These are phyloP conservation scores for Tubosaeta sp. DNA, from an alignment of 768 basidiomycete species.

Conservation along the genomic window DNA sequence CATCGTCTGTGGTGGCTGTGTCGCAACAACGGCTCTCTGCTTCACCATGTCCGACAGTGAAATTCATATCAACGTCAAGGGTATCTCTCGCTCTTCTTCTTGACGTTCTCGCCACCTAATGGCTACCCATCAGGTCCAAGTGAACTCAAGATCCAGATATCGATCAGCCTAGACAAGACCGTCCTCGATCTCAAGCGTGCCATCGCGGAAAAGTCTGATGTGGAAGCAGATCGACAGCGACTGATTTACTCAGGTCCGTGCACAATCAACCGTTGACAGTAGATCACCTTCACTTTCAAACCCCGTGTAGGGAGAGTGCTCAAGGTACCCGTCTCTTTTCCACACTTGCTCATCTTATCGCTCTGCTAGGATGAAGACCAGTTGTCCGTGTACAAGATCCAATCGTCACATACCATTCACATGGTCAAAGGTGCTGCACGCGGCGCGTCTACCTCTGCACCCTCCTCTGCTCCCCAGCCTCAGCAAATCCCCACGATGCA, in stretches of 20 bases:
- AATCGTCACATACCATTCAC: slow-evolving; percentile 82
- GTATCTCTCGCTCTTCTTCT: slow-evolving; percentile 28
- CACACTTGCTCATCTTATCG: slow-evolving; percentile 5
- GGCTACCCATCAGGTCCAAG: slow-evolving; percentile 59
- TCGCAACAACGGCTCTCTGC: neutral
- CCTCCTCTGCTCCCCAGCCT: slow-evolving; percentile 39
- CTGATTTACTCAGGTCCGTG: slow-evolving; percentile 85
- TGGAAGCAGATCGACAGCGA: slow-evolving; percentile 81
- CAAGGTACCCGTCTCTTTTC: slow-evolving; percentile 43
- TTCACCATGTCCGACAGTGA: slow-evolving; percentile 54
- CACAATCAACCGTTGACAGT: slow-evolving; percentile 4
- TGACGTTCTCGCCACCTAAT: neutral
- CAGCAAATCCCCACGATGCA: slow-evolving; percentile 74
- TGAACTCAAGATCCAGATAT: slow-evolving; percentile 89
- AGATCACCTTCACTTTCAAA: neutral
- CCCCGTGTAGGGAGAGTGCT: slow-evolving; percentile 56
- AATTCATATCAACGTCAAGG: slow-evolving; percentile 69
- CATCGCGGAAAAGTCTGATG: slow-evolving; percentile 81
- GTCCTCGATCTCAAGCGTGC: slow-evolving; percentile 88
- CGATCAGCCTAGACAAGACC: slow-evolving; percentile 76
- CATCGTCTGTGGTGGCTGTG: slow-evolving; percentile 18
- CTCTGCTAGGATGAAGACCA: slow-evolving; percentile 69
- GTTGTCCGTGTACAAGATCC: slow-evolving; percentile 85
- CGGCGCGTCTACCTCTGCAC: slow-evolving; percentile 26
- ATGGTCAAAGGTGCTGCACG: slow-evolving; percentile 87